phyloP scores from a whole-genome alignment of 1,139 yeast species.

The Yamadazyma atlantica region DNA sequence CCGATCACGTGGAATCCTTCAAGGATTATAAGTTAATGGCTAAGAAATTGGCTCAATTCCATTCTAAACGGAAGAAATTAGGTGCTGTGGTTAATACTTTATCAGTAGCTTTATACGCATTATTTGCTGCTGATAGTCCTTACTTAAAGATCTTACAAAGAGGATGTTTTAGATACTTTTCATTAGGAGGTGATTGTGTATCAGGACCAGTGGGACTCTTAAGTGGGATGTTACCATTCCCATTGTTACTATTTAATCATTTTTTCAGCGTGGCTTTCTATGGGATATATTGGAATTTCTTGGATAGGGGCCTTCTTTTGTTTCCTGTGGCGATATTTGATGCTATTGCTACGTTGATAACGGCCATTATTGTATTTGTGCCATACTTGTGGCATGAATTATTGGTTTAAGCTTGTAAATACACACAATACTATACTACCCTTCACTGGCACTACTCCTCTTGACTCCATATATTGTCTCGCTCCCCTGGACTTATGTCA shows the following conservation, averaged over 20 bases:
- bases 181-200: conserved; percentile 79
- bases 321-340: conserved; percentile 74
- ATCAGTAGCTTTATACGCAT: conserved; percentile 83
- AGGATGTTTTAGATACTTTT: conserved; percentile 88
- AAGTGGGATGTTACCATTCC: conserved; percentile 78
- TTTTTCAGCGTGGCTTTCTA: conserved; percentile 90
- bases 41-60: conserved; percentile 63
- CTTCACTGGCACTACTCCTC: no score
- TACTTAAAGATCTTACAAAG: conserved; percentile 69
- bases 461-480: no score
- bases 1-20: conserved; percentile 57
- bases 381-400: conserved; percentile 66
- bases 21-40: conserved; percentile 55
- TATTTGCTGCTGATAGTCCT: conserved; percentile 82
- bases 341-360: conserved; percentile 63
- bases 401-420: conserved; percentile 17
- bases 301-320: conserved; percentile 61
- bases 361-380: conserved; percentile 77
- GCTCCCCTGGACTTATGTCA: no score
- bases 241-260: conserved; percentile 73
- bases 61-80: conserved; percentile 70
- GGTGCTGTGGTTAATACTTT: conserved; percentile 87
- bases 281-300: conserved; percentile 69
- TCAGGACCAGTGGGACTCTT: conserved; percentile 79
- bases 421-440: no score